Evolutionary conservation across 2,329 filamentous ascomycete genomes (phyloP), one percentile per base, ranked within the genome.

Genomic region (Nothophoma quercina): DNA sequence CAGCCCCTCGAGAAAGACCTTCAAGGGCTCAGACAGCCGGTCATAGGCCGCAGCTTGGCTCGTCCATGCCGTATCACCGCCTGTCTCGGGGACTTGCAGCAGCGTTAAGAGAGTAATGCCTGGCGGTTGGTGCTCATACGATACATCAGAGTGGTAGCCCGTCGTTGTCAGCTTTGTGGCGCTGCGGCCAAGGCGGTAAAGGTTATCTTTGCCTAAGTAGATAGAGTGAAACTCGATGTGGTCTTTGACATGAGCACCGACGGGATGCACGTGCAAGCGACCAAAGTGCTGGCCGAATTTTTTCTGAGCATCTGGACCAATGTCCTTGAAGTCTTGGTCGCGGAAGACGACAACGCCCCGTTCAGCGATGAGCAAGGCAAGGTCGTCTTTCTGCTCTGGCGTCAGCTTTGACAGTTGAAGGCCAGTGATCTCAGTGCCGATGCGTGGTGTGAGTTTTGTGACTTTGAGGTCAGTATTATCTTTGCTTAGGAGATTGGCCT

Each of bases 1-100:
- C 33, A 96, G 78, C 0, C 90, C 90, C 62, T 95, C 57, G 13
- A 64, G 36, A 34, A 62, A 62, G 6, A n/a, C 29, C 25, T 62
- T 62, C 15, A 60, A 23, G 8, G 61, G 56, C 23, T 56, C 51
- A 25, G 58, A 61, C 8, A 69, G 69, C 57, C 64, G 75, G 64
- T 68, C 77, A 62, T 80, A 80, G 6, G 78, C 77, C 46, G 76
- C 67, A 47, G 76, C 75, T 16, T 77, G 78, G 4, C 73, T 75
- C 1, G 77, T 72, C 61, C 79, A 80, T 40, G 78, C 74, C 10
- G 78, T 80, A 62, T 80, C 78, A 9, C 78, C 78, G 47, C 78
- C 78, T 7, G 81, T 78, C 23, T 82, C 79, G 2, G 80, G 80
- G 6, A 78, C 78, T 43, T 81, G 75, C 19, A 82, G 57, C 2